Percentiles rank a stretch among this genome's conserved stretches.
phyloP scores from a whole-genome alignment of 495 filamentous ascomycete species.

The Penicillium angulare region DNA sequence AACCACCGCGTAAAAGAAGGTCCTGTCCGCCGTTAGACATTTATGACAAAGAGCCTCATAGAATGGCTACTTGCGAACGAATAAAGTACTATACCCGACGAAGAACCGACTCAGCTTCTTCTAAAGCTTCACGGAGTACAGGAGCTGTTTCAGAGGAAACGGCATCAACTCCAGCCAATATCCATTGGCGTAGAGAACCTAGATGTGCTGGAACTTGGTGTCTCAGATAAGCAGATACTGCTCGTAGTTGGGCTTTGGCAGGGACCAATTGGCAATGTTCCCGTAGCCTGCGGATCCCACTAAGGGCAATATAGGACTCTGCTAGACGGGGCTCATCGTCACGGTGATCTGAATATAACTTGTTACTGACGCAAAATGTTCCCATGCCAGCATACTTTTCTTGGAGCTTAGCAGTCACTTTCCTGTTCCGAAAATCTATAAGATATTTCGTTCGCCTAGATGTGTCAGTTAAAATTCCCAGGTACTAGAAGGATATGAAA shows the following conservation, averaged over 20 bases:
- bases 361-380: slow-evolving; percentile 38
- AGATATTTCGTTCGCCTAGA: background rate
- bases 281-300: slow-evolving; percentile 28
- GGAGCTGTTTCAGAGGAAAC: slow-evolving; percentile 11
- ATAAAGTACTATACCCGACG: slow-evolving; percentile 9
- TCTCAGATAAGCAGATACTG: slow-evolving; percentile 18
- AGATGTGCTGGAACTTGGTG: slow-evolving; percentile 21
- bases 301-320: slow-evolving; percentile 24
- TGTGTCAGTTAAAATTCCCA: background rate
- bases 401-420: slow-evolving; percentile 3
- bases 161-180: slow-evolving; percentile 8
- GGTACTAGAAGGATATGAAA: too few species aligned
- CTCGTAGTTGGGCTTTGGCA: slow-evolving; percentile 23
- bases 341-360: slow-evolving; percentile 21
- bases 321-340: background rate
- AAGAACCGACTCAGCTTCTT: slow-evolving; percentile 7
- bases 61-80: background rate
- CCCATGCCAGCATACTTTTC: background rate
- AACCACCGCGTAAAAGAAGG: too few species aligned
- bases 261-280: slow-evolving; percentile 30
- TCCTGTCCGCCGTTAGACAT: slow-evolving; percentile 5
- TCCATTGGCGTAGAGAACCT: slow-evolving; percentile 25
- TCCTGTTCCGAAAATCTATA: background rate
- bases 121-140: slow-evolving; percentile 8
- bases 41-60: background rate